phyloP scores from a whole-genome alignment of 2,329 filamentous ascomycete genomes.

The Aspergillus alliaceus region DNA sequence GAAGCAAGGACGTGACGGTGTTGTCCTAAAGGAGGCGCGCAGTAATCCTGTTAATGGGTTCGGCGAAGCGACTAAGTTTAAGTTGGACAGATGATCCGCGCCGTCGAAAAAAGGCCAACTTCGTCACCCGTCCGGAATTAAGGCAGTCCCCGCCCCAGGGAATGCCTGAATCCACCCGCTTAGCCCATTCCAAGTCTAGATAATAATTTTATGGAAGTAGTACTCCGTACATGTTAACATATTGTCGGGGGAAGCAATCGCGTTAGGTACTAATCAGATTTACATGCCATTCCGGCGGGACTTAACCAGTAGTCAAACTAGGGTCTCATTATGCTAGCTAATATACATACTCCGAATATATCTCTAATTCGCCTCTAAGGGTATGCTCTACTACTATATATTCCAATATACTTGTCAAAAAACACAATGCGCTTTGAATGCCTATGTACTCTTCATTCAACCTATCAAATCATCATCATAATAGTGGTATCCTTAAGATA shows the following conservation, averaged over 20 bases:
- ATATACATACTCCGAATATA: not conserved
- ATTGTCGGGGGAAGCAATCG: not conserved
- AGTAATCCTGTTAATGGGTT: constrained; percentile 9
- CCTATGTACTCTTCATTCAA: not conserved
- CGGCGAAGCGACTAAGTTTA: constrained; percentile 10
- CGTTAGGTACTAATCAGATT: not conserved
- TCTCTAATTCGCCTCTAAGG: not conserved
- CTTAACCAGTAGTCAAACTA: too few species aligned
- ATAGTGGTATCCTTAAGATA: constrained; percentile 1
- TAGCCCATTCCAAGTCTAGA: not conserved
- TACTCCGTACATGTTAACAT: not conserved
- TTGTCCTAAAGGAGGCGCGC: too few species aligned
- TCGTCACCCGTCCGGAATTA: constrained; percentile 8
- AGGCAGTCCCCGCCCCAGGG: not conserved
- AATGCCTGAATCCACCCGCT: not conserved
- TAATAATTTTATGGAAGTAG: too few species aligned
- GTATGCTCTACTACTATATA: not conserved
- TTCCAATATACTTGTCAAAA: not conserved
- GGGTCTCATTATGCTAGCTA: too few species aligned
- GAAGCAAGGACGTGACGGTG: too few species aligned
- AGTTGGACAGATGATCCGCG: constrained; percentile 14
- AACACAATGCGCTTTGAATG: not conserved
- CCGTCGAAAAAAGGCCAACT: not conserved
- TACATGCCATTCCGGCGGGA: too few species aligned
- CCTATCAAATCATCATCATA: not conserved